Base-by-base conservation (phyloP, 768 basidiomycete genomes). In the Kwoniella heveanensis region DNA sequence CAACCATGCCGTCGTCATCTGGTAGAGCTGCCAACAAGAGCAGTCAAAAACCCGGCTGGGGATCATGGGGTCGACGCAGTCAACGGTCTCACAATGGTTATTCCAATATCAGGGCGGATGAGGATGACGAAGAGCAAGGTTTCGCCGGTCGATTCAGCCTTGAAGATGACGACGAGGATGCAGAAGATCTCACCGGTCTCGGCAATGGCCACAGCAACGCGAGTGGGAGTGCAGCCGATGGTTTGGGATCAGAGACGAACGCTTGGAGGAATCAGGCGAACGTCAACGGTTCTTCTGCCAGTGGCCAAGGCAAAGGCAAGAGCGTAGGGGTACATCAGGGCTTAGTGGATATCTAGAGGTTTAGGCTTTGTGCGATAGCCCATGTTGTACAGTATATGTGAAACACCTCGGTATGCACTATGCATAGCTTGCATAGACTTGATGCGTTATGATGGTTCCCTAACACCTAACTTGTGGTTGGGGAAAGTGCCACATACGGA, bases 121-220 rank as follows among this genome's bases (percentile, higher is more conserved):
- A 77, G 27, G 29, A 71, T 48, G 74, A 79, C 47, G 78, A 77
- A 57, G 66, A 69, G 46, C 74, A 77, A 56, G 70, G 74, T 4
- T 74, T 79, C 36, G 76, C 78, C 26, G 76, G 71, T 15, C 53
- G 76, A 25, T 77, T 77, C 57, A 79, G 78, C 56, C 46, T 77
- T 21, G 76, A 77, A 3, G 78, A 77, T 36, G 78, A 79, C 56
- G 77, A 78, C 60, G 71, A 74, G 6, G 68, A 70, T 39, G 62
- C 57, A 9, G 62, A 69, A 58, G 69, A 73, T 69, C 47, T 68
- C 17, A 68, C 62, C 4, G 60, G 59, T 15, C 6, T 44, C 10
- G 39, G 39, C 8, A 44, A 32, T 32, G 32, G 39, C 39, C 8
- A 44, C 19, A 52, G 19, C 17, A 8, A 44, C 15, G 39, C 39